These are phyloP conservation scores for Aspergillus transmontanensis DNA, from an alignment of 2,329 filamentous ascomycete species.

Conservation along the genomic window DNA sequence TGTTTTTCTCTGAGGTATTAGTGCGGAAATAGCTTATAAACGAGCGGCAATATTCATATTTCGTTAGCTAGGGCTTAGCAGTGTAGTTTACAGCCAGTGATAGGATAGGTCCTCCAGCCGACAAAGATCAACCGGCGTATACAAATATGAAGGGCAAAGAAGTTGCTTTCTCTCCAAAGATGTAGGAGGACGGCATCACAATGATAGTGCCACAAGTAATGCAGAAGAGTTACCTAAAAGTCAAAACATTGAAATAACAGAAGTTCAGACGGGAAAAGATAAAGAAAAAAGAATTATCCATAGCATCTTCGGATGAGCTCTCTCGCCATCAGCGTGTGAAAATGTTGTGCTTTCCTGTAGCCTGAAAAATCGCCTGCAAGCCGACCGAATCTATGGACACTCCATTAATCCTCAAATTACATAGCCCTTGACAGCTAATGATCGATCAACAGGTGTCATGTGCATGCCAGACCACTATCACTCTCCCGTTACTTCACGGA, in stretches of 20 bases:
- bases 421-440: conserved; percentile 12
- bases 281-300: conserved; percentile 9
- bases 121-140: neutral
- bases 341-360: conserved; percentile 16
- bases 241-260: conserved; percentile 14
- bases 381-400: conserved; percentile 11
- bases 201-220: conserved; percentile 16
- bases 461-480: conserved; percentile 8
- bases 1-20: neutral
- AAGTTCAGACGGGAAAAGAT: conserved; percentile 3
- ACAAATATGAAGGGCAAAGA: neutral
- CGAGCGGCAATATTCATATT: conserved; percentile 13
- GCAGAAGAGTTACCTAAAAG: conserved; percentile 5
- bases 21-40: neutral
- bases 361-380: conserved; percentile 14
- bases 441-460: conserved; percentile 8
- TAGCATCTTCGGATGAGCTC: conserved; percentile 16
- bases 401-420: conserved; percentile 11
- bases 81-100: neutral
- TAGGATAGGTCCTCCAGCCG: neutral
- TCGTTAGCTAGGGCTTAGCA: neutral
- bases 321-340: conserved; percentile 16
- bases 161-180: neutral
- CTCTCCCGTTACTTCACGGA: conserved; percentile 8
- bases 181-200: conserved; percentile 10